Evolutionary conservation across 163 green algal genomes (phyloP).

Genomic region (Prototheca stagnorum): DNA sequence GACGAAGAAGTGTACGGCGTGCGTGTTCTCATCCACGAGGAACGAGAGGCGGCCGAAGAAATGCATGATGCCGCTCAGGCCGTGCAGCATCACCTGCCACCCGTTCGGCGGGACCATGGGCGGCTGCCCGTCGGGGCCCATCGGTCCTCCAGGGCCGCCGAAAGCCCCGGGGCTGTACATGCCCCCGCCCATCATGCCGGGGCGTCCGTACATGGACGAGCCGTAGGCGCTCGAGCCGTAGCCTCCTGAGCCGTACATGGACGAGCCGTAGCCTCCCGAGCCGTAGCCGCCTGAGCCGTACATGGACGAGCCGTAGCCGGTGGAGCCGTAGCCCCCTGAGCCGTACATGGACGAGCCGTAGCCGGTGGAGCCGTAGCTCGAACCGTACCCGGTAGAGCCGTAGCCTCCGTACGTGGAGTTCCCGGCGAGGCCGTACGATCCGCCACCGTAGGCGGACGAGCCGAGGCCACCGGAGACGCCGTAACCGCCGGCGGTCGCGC

Average conservation of each 20-base stretch:
- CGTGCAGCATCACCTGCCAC: slow-evolving; percentile 70
- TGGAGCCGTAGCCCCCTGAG: slow-evolving; percentile 16
- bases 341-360: slow-evolving; percentile 14
- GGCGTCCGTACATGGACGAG: slow-evolving; percentile 14
- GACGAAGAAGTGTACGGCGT: slow-evolving; percentile 97
- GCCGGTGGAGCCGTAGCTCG: slow-evolving; percentile 26
- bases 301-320: slow-evolving; percentile 16
- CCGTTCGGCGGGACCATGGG: slow-evolving; percentile 26
- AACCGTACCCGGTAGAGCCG: slow-evolving; percentile 14
- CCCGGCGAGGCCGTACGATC: too few species aligned
- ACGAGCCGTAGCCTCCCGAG: slow-evolving; percentile 19
- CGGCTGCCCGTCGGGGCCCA: slow-evolving; percentile 7
- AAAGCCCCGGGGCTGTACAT: slow-evolving; percentile 16
- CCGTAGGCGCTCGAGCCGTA: slow-evolving; percentile 18
- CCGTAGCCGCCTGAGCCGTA: slow-evolving; percentile 16
- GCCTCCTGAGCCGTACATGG: slow-evolving; percentile 14
- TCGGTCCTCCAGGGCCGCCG: slow-evolving; percentile 16
- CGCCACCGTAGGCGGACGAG: too few species aligned
- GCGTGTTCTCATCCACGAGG: slow-evolving; percentile 95
- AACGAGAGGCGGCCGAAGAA: slow-evolving; percentile 92
- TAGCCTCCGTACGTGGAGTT: slow-evolving; percentile 11
- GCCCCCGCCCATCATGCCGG: slow-evolving; percentile 20
- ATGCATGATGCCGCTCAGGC: slow-evolving; percentile 51
- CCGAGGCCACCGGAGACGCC: too few species aligned
- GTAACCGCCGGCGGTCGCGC: too few species aligned